phyloP scores from a whole-genome alignment of 352 stramenopile genomes.

The Phytopythium delawarense region DNA sequence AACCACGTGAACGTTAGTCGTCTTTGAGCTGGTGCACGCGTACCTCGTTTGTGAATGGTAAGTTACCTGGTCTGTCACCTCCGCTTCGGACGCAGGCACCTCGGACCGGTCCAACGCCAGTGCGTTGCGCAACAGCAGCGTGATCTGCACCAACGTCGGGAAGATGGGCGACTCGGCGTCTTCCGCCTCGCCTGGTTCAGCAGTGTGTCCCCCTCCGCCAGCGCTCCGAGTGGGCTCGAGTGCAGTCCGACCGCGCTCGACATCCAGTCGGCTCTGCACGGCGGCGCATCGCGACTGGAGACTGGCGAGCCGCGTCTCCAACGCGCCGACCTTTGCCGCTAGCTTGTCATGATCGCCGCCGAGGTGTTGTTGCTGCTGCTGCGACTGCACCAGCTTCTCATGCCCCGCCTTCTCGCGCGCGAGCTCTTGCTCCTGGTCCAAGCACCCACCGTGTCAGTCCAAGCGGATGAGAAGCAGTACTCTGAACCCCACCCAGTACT shows the following conservation, averaged over 20 bases:
- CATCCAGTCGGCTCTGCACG: slow-evolving; percentile 4
- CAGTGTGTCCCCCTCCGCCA: too few species aligned
- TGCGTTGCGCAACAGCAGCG: slow-evolving; percentile 10
- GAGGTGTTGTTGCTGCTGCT: slow-evolving; percentile 6
- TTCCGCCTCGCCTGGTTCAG: neutral
- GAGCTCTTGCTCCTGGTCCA: slow-evolving; percentile 16
- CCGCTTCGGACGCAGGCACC: slow-evolving; percentile 11
- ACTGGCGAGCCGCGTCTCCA: slow-evolving; percentile 12
- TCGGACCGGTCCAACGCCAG: slow-evolving; percentile 4
- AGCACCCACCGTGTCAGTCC: neutral
- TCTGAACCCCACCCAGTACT: neutral
- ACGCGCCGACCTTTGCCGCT: slow-evolving; percentile 5
- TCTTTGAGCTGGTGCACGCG: neutral
- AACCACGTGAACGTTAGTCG: neutral
- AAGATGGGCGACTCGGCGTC: slow-evolving; percentile 11
- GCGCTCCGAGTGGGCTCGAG: too few species aligned
- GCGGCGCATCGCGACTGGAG: slow-evolving; percentile 11
- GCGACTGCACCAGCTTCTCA: slow-evolving; percentile 14
- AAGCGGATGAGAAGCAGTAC: neutral
- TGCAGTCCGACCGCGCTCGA: neutral
- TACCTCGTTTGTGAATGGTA: neutral
- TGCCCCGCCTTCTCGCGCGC: slow-evolving; percentile 15
- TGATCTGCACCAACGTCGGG: slow-evolving; percentile 16
- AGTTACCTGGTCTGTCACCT: slow-evolving; percentile 15
- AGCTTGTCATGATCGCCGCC: neutral